Base-by-base conservation (phyloP, 352 stramenopile species). In the Aphanomyces euteiches region DNA sequence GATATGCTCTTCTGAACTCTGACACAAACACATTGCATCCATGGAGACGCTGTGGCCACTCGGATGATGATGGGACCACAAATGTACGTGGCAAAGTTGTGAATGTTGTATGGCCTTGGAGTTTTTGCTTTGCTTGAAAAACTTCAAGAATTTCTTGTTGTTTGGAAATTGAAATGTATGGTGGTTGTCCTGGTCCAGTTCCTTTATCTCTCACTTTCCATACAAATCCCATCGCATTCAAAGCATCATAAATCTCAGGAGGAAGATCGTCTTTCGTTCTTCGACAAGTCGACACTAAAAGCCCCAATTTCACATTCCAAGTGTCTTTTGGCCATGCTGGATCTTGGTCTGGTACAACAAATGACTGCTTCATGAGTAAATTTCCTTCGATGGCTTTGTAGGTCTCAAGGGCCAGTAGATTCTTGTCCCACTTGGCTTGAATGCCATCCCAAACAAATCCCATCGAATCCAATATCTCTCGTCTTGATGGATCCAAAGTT, bases 321-420 rank as follows among this genome's bases (percentile, higher is more conserved):
- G 37, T 19, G n/a, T 58, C 50, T 8, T 21, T 19, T 10, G 50
- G 50, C 50, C 50, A 58, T 4, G 28, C n/a, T 34, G 50, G 50
- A 34, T 58, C 50, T 8, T 58, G n/a, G 2, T n/a, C 2, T 56
- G 57, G 41, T 34, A 66, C 57, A 34, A 66, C 41, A 56, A 56
- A 66, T n/a, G 8, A n/a, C 3, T 0, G 1, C 8, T 19, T 8
- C 57, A 66, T 3, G 10, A 19, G 10, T 56, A 66, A 34, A 56
- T 66, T 12, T 8, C 19, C 57, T 56, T 66, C 1, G 8, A 66
- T 56, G 10, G 8, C 17, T 17, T 66, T 12, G 41, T 56, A 66
- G 2, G 41, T 66, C n/a, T 66, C 41, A 12, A 53, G 3, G 1
- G 57, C 57, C 0, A 17, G 8, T 10, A 66, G 37, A n/a, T 53